Conservation (phyloP, 2,329 filamentous ascomycete species). For the Xylaria sp. region DNA sequence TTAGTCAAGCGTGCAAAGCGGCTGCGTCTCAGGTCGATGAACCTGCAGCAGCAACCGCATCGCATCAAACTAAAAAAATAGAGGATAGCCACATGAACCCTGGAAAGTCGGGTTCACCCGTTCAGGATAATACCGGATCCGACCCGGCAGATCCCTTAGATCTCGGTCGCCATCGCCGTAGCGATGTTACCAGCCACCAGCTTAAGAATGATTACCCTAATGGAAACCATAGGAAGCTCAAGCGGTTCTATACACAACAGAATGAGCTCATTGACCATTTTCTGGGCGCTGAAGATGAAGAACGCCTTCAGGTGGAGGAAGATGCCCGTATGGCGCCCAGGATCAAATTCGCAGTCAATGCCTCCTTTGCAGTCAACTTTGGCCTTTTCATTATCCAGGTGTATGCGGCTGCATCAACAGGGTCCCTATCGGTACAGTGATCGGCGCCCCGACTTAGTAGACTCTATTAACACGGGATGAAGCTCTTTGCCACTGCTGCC, state of each 20-base stretch:
- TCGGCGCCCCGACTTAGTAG: slow-evolving; percentile 32
- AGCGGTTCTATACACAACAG: slow-evolving; percentile 59
- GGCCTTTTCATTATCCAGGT: slow-evolving; percentile 67
- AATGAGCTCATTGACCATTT: slow-evolving; percentile 63
- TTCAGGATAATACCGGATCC: slow-evolving; percentile 11
- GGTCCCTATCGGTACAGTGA: slow-evolving; percentile 61
- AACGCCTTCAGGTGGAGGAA: slow-evolving; percentile 62
- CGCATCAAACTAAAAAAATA: slow-evolving; percentile 12
- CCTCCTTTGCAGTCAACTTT: slow-evolving; percentile 62
- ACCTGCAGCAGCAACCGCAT: slow-evolving; percentile 11
- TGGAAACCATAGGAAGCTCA: slow-evolving; percentile 56
- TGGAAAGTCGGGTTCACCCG: slow-evolving; percentile 16
- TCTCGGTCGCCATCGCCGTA: slow-evolving; percentile 54
- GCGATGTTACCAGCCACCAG: slow-evolving; percentile 55
- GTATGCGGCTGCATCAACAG: slow-evolving; percentile 65
- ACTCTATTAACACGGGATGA: slow-evolving; percentile 40
- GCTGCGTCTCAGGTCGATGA: slow-evolving; percentile 13
- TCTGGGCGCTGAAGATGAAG: slow-evolving; percentile 65
- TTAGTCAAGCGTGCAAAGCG: slow-evolving; percentile 16
- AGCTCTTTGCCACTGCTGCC: slow-evolving; percentile 71
- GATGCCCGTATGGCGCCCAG: slow-evolving; percentile 60
- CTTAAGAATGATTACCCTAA: slow-evolving; percentile 60
- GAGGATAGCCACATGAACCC: slow-evolving; percentile 11
- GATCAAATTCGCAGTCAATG: slow-evolving; percentile 64
- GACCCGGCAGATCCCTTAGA: slow-evolving; percentile 51